These are phyloP conservation scores for Ogataea nakhonphanomensis DNA, from an alignment of 805 yeast species.

Conservation along the genomic window DNA sequence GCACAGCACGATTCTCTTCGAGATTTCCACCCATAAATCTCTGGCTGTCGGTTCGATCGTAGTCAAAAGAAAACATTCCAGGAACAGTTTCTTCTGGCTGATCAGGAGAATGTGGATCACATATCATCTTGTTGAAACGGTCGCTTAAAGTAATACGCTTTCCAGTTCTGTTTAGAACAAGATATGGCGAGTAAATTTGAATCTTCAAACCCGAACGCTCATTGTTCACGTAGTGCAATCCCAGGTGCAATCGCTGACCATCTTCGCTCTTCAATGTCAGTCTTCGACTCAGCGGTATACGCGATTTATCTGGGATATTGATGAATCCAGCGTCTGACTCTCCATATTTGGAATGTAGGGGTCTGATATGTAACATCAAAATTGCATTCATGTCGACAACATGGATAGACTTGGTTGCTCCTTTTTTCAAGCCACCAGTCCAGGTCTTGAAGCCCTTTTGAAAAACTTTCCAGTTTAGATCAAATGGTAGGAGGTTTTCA, in stretches of 20 bases:
- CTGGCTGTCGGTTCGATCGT: slow-evolving; percentile 37
- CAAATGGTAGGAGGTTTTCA: slow-evolving; percentile 82
- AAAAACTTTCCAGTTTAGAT: slow-evolving; percentile 67
- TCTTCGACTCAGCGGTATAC: slow-evolving; percentile 34
- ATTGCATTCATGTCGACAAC: slow-evolving; percentile 72
- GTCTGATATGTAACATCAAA: slow-evolving; percentile 65
- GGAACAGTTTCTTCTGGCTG: slow-evolving; percentile 44
- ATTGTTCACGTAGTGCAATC: slow-evolving; percentile 57
- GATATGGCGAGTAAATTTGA: slow-evolving; percentile 78
- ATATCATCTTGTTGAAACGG: slow-evolving; percentile 46
- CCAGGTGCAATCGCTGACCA: slow-evolving; percentile 65
- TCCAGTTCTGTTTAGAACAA: slow-evolving; percentile 78
- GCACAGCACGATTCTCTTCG: slow-evolving; percentile 60
- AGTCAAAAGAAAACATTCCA: slow-evolving; percentile 80
- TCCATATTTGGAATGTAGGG: slow-evolving; percentile 56
- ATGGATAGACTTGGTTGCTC: slow-evolving; percentile 71
- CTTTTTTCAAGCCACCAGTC: slow-evolving; percentile 58
- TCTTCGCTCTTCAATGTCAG: slow-evolving; percentile 53
- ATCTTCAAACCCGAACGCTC: slow-evolving; percentile 59
- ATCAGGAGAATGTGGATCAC: slow-evolving; percentile 33
- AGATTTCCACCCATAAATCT: slow-evolving; percentile 29
- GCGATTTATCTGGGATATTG: slow-evolving; percentile 42
- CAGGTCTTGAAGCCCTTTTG: slow-evolving; percentile 73
- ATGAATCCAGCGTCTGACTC: slow-evolving; percentile 75
- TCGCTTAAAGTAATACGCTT: slow-evolving; percentile 59